Evolutionary conservation across 2,329 filamentous ascomycete species (phyloP), one percentile per base, ranked within the genome.

Genomic region (Hypoxylon sp.): DNA sequence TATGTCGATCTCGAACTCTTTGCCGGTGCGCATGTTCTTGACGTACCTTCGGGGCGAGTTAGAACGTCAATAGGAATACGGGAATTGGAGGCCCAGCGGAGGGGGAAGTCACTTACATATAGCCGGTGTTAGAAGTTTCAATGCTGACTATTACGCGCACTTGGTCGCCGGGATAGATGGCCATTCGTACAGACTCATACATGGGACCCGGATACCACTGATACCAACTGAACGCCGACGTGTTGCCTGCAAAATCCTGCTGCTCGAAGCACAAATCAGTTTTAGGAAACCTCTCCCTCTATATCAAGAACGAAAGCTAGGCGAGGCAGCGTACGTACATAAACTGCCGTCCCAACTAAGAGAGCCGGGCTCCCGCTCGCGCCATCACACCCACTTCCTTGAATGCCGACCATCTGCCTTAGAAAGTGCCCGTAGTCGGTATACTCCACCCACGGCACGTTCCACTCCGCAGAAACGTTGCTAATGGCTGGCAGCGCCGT

Each of bases 1-100:
- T 19, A 64, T 43, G 27, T 54, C 46, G 1, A 29, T 9, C 0
- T 27, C 21, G 32, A 47, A 62, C n/a, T 32, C 43, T 21, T 45
- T 45, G 23, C 48, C 53, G 8, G 56, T 63, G n/a, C n/a, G 30
- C 11, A 61, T 37, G 60, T 69, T 69, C 37, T 54, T 51, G 41
- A 69, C 48, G 23, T 58, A 56, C 16, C 61, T 61, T 39, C 30
- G 5, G n/a, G n/a, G n/a, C n/a, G 27, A 29, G 45, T 50, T 47
- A 48, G 23, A 52, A 19, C 14, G 6, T 16, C 8, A 21, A 16
- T 50, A 21, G 2, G 8, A 16, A 19, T 9, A 5, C 9, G 27
- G 3, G 5, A 11, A 12, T 21, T 27, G 6, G 11, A 29, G 23
- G 11, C 5, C 23, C 19, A 27, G 30, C 7, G 11, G 21, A 51